Base-by-base conservation (phyloP, 306 rosid genomes). In the Sicyos edulis region DNA sequence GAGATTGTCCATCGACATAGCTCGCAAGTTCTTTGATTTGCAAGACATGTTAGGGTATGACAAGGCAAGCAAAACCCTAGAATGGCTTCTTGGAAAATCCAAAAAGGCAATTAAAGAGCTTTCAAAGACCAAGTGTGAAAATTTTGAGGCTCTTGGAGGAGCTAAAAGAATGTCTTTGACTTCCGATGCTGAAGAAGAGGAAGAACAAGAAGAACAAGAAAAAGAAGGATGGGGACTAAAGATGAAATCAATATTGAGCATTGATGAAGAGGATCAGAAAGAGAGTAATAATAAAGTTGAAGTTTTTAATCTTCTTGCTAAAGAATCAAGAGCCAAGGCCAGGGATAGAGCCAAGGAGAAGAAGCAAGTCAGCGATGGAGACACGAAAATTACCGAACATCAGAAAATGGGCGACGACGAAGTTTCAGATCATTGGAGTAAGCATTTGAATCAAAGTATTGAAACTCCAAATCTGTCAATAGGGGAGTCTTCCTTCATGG, bases 1-100 rank as follows among this genome's bases (percentile, higher is more conserved):
- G 24, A 87, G 99, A 54, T 65, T 93, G 29, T 93, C 97, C 59
- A 86, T 93, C 20, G 92, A 83, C 44, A 88, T 91, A 0, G 90
- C 99, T 17, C 74, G 99, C 1, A 85, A 91, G 84, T 93, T 93
- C 89, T 93, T 93, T 51, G 97, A 93, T 85, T 96, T 93, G 62
- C 99, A 93, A 70, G 99, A 93, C 83, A 80, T 83, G 92, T 74
- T 93, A 87, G 99, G 99, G 88, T 87, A 88, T 62, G 97, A 93
- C 84, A 93, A 86, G 70, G 97, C 99, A 10, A 93, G 99, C 74
- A 86, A 82, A 68, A 93, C 99, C 77, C 88, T 93, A 2, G 97
- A 93, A 24, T 93, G 99, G 99, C 92, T 93, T 63, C 82, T 93
- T 79, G 54, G 57, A 26, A 88, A 90, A 82, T 88, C 97, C 17